Percentiles rank a stretch among this genome's conserved stretches.
phyloP scores from a whole-genome alignment of 768 basidiomycete species.

The Pleurotus giganteus region DNA sequence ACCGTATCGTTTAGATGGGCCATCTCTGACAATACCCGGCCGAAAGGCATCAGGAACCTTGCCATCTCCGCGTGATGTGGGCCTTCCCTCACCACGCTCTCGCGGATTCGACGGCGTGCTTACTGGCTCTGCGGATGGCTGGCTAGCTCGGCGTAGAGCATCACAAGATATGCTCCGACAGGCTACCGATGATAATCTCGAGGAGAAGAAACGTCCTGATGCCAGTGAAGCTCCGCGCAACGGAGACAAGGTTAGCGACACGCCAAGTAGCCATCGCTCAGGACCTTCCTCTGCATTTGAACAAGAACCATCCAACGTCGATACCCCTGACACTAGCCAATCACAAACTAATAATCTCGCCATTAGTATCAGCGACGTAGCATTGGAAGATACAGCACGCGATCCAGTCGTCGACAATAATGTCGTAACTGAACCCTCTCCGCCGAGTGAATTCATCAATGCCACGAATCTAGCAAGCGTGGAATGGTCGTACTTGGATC shows the following conservation, averaged over 20 bases:
- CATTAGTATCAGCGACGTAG: background rate
- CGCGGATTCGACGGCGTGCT: conserved; percentile 78
- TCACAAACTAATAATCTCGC: background rate
- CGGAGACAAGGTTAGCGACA: conserved; percentile 12
- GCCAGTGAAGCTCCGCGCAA: conserved; percentile 65
- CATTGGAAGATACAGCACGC: conserved; percentile 1
- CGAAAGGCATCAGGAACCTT: conserved; percentile 64
- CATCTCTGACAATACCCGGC: conserved; percentile 47
- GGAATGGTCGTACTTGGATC: conserved; percentile 93
- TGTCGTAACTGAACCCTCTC: conserved; percentile 16
- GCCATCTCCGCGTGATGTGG: conserved; percentile 56
- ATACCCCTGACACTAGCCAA: background rate
- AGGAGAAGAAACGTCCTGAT: conserved; percentile 40
- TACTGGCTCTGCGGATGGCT: conserved; percentile 56
- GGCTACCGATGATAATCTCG: conserved; percentile 33
- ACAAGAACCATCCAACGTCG: conserved; percentile 1
- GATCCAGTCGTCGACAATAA: conserved; percentile 10
- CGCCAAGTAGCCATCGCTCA: background rate
- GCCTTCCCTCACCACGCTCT: conserved; percentile 64
- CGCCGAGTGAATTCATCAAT: conserved; percentile 44
- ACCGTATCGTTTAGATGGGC: conserved; percentile 47
- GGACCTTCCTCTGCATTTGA: background rate
- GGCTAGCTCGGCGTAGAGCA: conserved; percentile 61
- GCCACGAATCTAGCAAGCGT: conserved; percentile 55
- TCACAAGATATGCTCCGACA: conserved; percentile 46